Evolutionary conservation across 495 filamentous ascomycete genomes (phyloP).

Genomic region (Xanthoparmelia taractica): DNA sequence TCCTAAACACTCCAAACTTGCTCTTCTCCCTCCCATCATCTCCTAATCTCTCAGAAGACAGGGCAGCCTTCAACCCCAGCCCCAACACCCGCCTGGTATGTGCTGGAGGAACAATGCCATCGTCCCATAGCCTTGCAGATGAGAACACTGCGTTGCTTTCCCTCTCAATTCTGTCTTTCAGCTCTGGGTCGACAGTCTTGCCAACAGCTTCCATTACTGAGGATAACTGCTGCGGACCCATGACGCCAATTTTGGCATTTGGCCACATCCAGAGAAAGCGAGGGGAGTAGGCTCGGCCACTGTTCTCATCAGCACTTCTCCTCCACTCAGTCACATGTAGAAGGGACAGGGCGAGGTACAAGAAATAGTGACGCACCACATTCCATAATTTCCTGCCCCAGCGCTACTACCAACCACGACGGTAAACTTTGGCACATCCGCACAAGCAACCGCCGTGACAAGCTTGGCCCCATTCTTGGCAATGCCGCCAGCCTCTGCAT

Average conservation of each 20-base stretch:
- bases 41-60: constrained; percentile 53
- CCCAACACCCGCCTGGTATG: constrained; percentile 82
- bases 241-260: constrained; percentile 88
- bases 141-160: constrained; percentile 88
- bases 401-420: constrained; percentile 83
- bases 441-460: constrained; percentile 91
- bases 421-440: constrained; percentile 94
- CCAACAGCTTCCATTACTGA: constrained; percentile 94
- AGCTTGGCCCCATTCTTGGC: constrained; percentile 98
- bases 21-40: constrained; percentile 51
- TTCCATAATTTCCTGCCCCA: constrained; percentile 72
- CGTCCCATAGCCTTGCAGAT: constrained; percentile 88
- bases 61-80: constrained; percentile 68
- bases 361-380: constrained; percentile 49
- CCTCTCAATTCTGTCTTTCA: constrained; percentile 77
- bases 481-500: constrained; percentile 90
- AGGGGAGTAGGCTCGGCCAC: constrained; percentile 88
- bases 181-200: constrained; percentile 67
- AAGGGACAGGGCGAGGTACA: not conserved
- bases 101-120: constrained; percentile 84
- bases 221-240: constrained; percentile 89
- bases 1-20: constrained; percentile 91
- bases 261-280: constrained; percentile 97
- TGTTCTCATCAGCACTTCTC: constrained; percentile 24
- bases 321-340: not conserved